Evolutionary conservation across 306 rosid genomes (phyloP), one percentile per base, ranked within the genome.

Genomic region (Cicer cuneatum): DNA sequence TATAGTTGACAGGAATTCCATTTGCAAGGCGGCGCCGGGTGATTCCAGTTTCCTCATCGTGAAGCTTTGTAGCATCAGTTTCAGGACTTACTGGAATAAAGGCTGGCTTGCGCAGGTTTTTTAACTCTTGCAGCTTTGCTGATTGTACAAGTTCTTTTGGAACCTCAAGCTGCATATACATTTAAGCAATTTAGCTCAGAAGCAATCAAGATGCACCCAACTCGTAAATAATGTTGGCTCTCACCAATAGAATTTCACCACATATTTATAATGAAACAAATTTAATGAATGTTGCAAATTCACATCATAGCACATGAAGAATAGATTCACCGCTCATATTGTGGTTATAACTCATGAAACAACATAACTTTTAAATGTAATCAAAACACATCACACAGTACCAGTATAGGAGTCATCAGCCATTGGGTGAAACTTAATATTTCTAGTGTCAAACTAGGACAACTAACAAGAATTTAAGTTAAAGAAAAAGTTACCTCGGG

Each of bases 11-110:
- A 51, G 97, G 86, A 75, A 94, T 90, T 83, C 97, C 97, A 72
- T 94, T 94, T 69, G 93, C 87, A 79, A 94, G 95, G 66, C 99
- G 87, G 38, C 90, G 80, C 10, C 75, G 91, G 59, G 89, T 84
- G 72, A 92, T 92, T 85, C 99, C 97, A 0, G 97, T 94, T 90
- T 92, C 99, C 77, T 82, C 75, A 52, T 94, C 97, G 83, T 88
- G 86, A 81, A 90, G 79, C 82, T 86, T 88, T 13, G 86, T 85
- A 67, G 73, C 81, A 52, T 72, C 75, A 48, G 82, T 83, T 87
- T 76, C 88, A 54, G 90, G 84, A 84, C 82, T 85, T 45, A 85
- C 56, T 66, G 97, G 90, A 85, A 86, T 38, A 71, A 94, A 94
- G 73, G 86, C 73, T 62, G 99, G 99, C 67, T 68, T 79, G 40